phyloP scores from a whole-genome alignment of 148 eudicot species.

The Salicornia ramosissima region DNA sequence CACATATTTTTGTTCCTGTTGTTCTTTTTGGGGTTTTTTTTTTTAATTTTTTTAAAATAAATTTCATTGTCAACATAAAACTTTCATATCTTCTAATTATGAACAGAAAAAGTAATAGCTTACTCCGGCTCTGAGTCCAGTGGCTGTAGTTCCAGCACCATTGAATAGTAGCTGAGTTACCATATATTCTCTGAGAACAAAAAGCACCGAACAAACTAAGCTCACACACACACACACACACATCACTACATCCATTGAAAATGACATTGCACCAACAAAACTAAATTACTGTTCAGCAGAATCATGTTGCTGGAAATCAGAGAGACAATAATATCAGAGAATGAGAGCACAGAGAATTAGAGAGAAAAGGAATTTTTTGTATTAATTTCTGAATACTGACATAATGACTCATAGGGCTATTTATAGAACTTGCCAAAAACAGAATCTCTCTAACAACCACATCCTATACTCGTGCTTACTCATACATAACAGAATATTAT shows the following conservation, averaged over 20 bases:
- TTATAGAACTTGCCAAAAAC: no score
- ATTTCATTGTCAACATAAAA: neutral
- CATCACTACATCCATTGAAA: neutral
- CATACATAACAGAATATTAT: no score
- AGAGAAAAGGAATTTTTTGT: no score
- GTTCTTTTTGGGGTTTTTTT: neutral
- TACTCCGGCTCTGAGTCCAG: conserved; percentile 95
- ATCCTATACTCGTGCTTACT: no score
- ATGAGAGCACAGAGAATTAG: no score
- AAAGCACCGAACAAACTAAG: neutral
- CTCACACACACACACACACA: neutral
- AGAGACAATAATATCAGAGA: no score
- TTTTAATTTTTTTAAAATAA: neutral
- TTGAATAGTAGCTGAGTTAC: conserved; percentile 15
- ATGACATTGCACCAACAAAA: neutral
- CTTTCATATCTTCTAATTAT: neutral
- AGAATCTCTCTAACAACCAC: no score
- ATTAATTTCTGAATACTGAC: no score
- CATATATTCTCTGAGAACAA: neutral
- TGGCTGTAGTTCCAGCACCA: conserved; percentile 97
- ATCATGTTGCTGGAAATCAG: no score
- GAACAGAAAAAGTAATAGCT: conserved; percentile 1
- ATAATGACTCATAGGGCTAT: no score
- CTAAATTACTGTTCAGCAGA: neutral
- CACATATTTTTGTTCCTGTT: no score